Evolutionary conservation across 148 eudicot species (phyloP).

Genomic region (Vaccinium corymbosum): DNA sequence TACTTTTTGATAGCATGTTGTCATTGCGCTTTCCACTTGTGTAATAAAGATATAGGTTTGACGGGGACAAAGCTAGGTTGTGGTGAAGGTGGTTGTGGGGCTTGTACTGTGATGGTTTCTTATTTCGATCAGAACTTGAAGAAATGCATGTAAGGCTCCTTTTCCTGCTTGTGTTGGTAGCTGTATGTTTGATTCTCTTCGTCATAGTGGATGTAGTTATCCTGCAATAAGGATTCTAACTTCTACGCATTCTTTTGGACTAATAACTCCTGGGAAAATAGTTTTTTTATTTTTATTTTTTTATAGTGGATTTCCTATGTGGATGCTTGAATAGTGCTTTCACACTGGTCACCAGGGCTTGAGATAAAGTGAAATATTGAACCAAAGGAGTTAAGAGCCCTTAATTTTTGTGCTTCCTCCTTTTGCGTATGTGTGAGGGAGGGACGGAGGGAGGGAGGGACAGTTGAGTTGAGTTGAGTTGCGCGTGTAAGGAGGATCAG

Average conservation of each 20-base stretch:
- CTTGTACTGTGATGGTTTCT: slow-evolving; percentile 98
- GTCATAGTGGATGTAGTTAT: neutral
- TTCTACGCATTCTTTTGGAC: neutral
- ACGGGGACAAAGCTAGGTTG: slow-evolving; percentile 96
- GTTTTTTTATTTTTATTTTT: too few species aligned
- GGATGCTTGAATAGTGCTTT: neutral
- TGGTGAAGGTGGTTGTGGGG: slow-evolving; percentile 99
- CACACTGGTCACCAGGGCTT: neutral
- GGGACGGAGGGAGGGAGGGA: too few species aligned
- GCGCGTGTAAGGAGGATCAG: neutral
- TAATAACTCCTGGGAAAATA: neutral
- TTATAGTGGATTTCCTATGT: neutral
- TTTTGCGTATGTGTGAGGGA: neutral
- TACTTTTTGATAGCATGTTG: neutral
- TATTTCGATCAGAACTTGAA: slow-evolving; percentile 55
- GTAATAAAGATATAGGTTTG: slow-evolving; percentile 63
- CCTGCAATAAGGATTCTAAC: neutral
- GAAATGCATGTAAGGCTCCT: slow-evolving; percentile 78
- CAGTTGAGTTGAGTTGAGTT: neutral
- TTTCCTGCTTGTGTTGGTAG: slow-evolving; percentile 5
- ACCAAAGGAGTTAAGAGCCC: neutral
- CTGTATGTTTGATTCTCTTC: slow-evolving; percentile 5
- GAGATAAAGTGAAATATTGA: too few species aligned
- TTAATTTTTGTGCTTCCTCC: neutral
- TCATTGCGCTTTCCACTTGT: slow-evolving; percentile 18